Evolutionary conservation across 2,329 filamentous ascomycete genomes (phyloP).

Genomic region (Ophiosphaerella narmari): DNA sequence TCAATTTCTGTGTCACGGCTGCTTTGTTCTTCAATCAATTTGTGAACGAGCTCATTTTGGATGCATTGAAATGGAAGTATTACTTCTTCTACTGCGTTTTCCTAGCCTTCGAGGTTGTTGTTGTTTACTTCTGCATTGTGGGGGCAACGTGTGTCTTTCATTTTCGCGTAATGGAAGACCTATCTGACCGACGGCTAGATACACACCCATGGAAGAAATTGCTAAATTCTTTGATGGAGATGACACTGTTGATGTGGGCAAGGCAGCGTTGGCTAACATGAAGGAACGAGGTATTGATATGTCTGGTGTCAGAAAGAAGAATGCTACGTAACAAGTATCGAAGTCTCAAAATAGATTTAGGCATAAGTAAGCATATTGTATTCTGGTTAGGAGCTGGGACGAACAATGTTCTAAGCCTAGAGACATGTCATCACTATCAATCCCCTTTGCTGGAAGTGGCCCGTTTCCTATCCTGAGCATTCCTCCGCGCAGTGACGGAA

Average conservation of each 20-base stretch:
- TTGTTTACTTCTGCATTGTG: conserved; percentile 21
- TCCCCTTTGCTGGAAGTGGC: too few relatives aligned
- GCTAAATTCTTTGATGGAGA: conserved; percentile 21
- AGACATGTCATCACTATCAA: too few relatives aligned
- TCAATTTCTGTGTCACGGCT: conserved; percentile 12
- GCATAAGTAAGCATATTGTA: background rate
- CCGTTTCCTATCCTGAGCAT: too few relatives aligned
- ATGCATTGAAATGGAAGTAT: conserved; percentile 22
- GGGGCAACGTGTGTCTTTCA: conserved; percentile 14
- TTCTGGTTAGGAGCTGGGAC: too few relatives aligned
- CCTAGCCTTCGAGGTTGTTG: conserved; percentile 12
- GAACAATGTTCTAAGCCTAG: background rate
- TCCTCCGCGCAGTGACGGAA: too few relatives aligned
- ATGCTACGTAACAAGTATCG: background rate
- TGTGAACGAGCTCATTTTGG: conserved; percentile 22
- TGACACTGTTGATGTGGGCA: conserved; percentile 15
- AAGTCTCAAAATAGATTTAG: background rate
- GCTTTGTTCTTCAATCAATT: conserved; percentile 19
- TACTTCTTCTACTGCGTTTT: conserved; percentile 26
- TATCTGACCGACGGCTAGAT: background rate
- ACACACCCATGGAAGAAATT: conserved; percentile 21
- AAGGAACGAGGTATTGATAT: conserved; percentile 14
- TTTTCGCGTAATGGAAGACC: too few relatives aligned
- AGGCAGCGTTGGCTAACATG: conserved; percentile 14
- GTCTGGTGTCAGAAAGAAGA: background rate